These are phyloP conservation scores for Alisma plantagoaquatica DNA, from an alignment of 106 monocot genomes.

Conservation along the genomic window DNA sequence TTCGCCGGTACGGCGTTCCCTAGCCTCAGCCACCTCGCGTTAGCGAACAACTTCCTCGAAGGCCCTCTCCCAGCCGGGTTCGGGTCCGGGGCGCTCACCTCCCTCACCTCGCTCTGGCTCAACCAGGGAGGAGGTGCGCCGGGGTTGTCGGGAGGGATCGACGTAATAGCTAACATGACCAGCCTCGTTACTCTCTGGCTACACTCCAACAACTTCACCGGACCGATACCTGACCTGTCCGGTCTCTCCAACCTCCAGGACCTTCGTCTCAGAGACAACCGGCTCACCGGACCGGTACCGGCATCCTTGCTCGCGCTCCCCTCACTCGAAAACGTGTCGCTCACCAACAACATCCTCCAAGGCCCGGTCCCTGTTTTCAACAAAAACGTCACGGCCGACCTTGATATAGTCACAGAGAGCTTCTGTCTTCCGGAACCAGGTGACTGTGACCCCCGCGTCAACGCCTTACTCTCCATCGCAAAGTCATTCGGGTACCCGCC, in stretches of 20 bases:
- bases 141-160: too few species aligned
- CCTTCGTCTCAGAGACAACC: slow-evolving; percentile 43
- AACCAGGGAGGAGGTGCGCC: too few species aligned
- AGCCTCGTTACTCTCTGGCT: too few species aligned
- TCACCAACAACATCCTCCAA: slow-evolving; percentile 52
- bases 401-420: slow-evolving; percentile 27
- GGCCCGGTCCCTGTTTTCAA: slow-evolving; percentile 37
- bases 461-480: slow-evolving; percentile 18
- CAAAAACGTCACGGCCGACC: slow-evolving; percentile 14
- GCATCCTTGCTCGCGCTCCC: slow-evolving; percentile 20
- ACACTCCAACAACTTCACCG: too few species aligned
- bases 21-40: slow-evolving; percentile 19
- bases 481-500: slow-evolving; percentile 32
- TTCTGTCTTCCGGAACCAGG: slow-evolving; percentile 34
- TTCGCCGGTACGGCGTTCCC: slow-evolving; percentile 23
- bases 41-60: slow-evolving; percentile 22
- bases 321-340: slow-evolving; percentile 12
- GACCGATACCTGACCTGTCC: slow-evolving; percentile 47
- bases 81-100: too few species aligned
- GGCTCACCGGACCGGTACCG: slow-evolving; percentile 36
- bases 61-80: too few species aligned
- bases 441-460: slow-evolving; percentile 39
- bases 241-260: slow-evolving; percentile 8
- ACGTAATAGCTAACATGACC: too few species aligned
- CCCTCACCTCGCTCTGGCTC: too few species aligned